Conservation (phyloP, 768 basidiomycete species). For the Daedaleopsis nitida region DNA sequence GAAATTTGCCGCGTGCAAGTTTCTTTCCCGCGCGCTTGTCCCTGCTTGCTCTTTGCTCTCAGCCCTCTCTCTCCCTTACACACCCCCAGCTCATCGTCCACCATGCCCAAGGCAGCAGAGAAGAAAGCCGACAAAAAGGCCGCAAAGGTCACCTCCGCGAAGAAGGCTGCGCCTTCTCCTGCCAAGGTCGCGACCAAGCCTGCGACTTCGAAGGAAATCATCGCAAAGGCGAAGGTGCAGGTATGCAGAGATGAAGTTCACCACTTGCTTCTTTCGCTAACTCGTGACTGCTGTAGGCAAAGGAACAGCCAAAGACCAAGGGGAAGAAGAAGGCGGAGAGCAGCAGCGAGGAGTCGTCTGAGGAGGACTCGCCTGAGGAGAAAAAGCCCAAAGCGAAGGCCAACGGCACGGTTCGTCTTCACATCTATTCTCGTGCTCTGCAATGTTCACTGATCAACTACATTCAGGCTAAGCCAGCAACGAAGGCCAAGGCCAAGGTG, state of each 20-base stretch:
- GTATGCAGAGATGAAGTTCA: slow-evolving; percentile 2
- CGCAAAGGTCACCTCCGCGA: slow-evolving; percentile 34
- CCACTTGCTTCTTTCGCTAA: background rate
- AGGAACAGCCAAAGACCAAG: slow-evolving; percentile 18
- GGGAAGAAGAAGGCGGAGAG: slow-evolving; percentile 26
- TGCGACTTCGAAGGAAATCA: slow-evolving; percentile 44
- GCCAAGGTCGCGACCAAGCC: slow-evolving; percentile 33
- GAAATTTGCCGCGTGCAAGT: slow-evolving; percentile 24
- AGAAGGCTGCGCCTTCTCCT: slow-evolving; percentile 33
- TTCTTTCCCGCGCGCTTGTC: slow-evolving; percentile 15
- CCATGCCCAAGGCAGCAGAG: slow-evolving; percentile 42
- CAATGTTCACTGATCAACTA: background rate
- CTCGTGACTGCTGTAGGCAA: background rate
- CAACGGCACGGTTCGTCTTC: slow-evolving; percentile 36
- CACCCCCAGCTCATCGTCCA: slow-evolving; percentile 13
- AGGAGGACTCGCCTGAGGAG: slow-evolving; percentile 36
- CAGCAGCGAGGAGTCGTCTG: slow-evolving; percentile 31
- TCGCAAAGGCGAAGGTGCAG: slow-evolving; percentile 34
- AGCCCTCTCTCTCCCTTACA: slow-evolving; percentile 2
- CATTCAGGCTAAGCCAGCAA: slow-evolving; percentile 5
- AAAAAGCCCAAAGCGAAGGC: slow-evolving; percentile 33
- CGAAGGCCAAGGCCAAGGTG: background rate
- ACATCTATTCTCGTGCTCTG: background rate
- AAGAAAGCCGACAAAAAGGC: slow-evolving; percentile 40
- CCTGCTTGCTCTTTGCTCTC: slow-evolving; percentile 2